Evolutionary conservation across 345 rosid species (phyloP), one percentile per base, ranked within the genome.

Genomic region (Lumnitzera racemosa): DNA sequence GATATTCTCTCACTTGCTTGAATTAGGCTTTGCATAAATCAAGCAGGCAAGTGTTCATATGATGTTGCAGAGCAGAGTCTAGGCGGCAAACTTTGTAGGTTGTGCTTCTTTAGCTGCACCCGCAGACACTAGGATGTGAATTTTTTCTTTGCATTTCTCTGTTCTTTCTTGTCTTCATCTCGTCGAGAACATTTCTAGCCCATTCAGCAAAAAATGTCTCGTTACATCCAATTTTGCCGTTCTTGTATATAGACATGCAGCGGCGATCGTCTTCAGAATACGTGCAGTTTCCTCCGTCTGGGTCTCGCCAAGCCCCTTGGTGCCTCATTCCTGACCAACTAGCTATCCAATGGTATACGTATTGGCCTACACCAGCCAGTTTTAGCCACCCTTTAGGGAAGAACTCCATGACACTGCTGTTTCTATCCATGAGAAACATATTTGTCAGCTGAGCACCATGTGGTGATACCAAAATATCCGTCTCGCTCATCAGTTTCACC

Each of bases 251-350:
- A 2, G 87, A 72, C 94, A 85, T 90, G 58, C 96, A 88, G 17
- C 89, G 86, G 24, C 73, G 80, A 49, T 82, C 88, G 2, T 83
- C 81, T 2, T 82, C 87, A 0, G 81, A 70, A 57, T 72, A 85
- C n/a, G 81, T 74, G 70, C 96, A 87, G 27, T 24, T 56, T 13
- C 70, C 83, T 0, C 90, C 90, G 1, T 70, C 59, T 0, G 89
- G 89, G 57, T 87, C 97, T 62, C 89, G 71, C 97, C 96, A 90
- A 0, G 79, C 76, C 4, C 91, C 94, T 47, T 77, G 76, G 49
- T 88, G 90, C 58, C 61, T 79, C 90, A 90, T 85, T 43, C 86
- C 94, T 0, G 89, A 80, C 94, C 94, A 90, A 61, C 88, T 83
- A 41, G 89, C 89, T 1, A 78, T 76, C 96, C 94, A 85, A 3